Conservation (phyloP, 495 filamentous ascomycete genomes). For the Tetracladium setigerum region DNA sequence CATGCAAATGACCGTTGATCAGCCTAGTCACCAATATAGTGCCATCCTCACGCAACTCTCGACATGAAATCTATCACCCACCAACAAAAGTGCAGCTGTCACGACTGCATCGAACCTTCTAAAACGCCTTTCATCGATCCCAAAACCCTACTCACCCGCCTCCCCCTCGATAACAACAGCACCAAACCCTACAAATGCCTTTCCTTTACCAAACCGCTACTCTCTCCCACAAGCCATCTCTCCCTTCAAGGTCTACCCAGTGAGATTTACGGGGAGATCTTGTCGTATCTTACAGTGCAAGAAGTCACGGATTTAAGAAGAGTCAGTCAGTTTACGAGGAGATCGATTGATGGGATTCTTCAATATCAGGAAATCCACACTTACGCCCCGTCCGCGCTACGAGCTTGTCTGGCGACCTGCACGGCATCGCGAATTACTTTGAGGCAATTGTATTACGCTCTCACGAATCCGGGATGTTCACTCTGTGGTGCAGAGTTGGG, state of each 20-base stretch:
- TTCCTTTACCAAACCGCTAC: no score
- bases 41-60: no score
- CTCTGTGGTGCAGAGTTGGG: slow-evolving; percentile 1
- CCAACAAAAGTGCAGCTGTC: no score
- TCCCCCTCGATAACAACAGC: not conserved
- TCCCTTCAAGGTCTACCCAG: slow-evolving; percentile 3
- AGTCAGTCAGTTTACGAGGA: slow-evolving; percentile 6
- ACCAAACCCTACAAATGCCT: no score
- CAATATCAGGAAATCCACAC: slow-evolving; percentile 6
- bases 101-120: no score
- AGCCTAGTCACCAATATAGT: no score
- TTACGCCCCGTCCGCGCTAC: slow-evolving; percentile 2
- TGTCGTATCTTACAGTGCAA: slow-evolving; percentile 1
- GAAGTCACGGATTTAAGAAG: slow-evolving; percentile 1
- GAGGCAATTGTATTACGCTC: slow-evolving; percentile 1
- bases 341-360: slow-evolving; percentile 1
- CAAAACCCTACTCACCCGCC: not conserved
- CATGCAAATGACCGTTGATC: no score
- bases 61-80: no score
- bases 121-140: not conserved
- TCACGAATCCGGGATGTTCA: slow-evolving; percentile 3
- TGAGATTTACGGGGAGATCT: slow-evolving; percentile 8
- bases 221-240: no score
- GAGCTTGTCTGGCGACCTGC: slow-evolving; percentile 4
- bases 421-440: slow-evolving; percentile 1